A percentile compares a stretch with the other conserved stretches of the same genome.
Evolutionary conservation across 352 stramenopile genomes (phyloP).

Genomic region (Globisporangium yorkense): DNA sequence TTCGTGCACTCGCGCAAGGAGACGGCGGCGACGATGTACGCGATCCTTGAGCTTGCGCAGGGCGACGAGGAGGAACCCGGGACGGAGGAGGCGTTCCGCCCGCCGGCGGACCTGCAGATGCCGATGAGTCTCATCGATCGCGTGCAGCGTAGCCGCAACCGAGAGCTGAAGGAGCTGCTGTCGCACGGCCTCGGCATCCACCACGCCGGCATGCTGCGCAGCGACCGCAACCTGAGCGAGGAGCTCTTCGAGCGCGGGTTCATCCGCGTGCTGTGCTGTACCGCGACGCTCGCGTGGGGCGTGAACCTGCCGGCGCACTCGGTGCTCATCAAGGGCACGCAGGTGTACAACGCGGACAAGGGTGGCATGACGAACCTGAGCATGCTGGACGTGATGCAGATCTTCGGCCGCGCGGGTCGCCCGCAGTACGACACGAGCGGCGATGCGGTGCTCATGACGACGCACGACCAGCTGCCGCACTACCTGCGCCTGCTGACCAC

Average conservation of each 20-base stretch:
- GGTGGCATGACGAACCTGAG: conserved; percentile 96
- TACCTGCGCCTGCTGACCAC: conserved; percentile 96
- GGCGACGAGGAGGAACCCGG: conserved; percentile 53
- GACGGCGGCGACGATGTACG: conserved; percentile 93
- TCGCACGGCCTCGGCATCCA: conserved; percentile 95
- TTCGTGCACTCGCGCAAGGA: conserved; percentile 99
- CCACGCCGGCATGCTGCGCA: conserved; percentile 97
- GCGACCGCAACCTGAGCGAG: conserved; percentile 94
- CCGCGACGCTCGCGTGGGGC: conserved; percentile 98
- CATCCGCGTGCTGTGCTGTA: conserved; percentile 98
- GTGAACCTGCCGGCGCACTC: conserved; percentile 98
- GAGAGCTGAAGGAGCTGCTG: conserved; percentile 94
- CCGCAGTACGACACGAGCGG: conserved; percentile 99
- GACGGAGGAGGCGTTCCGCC: conserved; percentile 54
- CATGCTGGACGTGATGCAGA: conserved; percentile 99
- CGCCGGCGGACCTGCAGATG: conserved; percentile 50
- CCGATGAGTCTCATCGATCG: conserved; percentile 48
- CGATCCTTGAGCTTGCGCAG: conserved; percentile 87
- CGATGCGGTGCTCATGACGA: conserved; percentile 98
- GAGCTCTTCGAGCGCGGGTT: conserved; percentile 96
- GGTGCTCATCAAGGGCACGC: conserved; percentile 99
- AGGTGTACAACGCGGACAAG: conserved; percentile 99
- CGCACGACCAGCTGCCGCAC: conserved; percentile 88
- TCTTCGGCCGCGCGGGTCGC: conserved; percentile 97
- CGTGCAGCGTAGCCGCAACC: conserved; percentile 92